Base-by-base conservation (phyloP, 1,284 basidiomycete genomes). In the Hypsizygus ulmarius region DNA sequence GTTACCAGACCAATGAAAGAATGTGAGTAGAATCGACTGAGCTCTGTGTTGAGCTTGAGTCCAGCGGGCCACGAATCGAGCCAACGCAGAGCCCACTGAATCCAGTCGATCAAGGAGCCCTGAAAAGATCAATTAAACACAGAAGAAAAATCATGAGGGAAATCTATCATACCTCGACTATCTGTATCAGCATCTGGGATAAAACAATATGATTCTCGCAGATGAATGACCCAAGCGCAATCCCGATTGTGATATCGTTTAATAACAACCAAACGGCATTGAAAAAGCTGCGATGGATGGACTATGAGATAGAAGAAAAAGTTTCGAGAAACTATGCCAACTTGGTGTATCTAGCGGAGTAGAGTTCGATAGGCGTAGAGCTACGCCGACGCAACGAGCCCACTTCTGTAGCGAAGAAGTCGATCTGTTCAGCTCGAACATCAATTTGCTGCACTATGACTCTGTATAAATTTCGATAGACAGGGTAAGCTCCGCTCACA, bases 21-120 rank as follows among this genome's bases (percentile, higher is more conserved):
- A 49, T 84, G 77, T 28, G 85, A 83, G 58, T 93, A 90, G 61
- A 96, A 90, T 14, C 77, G 72, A 56, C 92, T 90, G 12, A 98
- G 77, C 56, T 97, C 92, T 0, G 92, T 93, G 63, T 99, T 99
- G 50, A 99, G 83, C 68, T 99, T 99, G 36, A 99, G 70, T 1
- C 97, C 96, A 0, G 88, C 92, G 0, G 96, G 96, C 95, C 97
- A 99, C 49, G 87, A 83, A 63, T 96, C 89, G 3, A 99, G 75
- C 95, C 95, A 98, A 1, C 75, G 57, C 1, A 97, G 71, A 0
- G 77, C 73, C 14, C 70, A 70, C 38, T 76, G 73, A n/a, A 87
- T 63, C 45, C 73, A 68, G 11, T 72, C 59, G 21, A 86, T 69
- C 0, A 82, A 25, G 21, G 43, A 34, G 45, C 49, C 51, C 58